Conservation (phyloP, 768 basidiomycete species). For the Pleurotus salmoneostramineus region DNA sequence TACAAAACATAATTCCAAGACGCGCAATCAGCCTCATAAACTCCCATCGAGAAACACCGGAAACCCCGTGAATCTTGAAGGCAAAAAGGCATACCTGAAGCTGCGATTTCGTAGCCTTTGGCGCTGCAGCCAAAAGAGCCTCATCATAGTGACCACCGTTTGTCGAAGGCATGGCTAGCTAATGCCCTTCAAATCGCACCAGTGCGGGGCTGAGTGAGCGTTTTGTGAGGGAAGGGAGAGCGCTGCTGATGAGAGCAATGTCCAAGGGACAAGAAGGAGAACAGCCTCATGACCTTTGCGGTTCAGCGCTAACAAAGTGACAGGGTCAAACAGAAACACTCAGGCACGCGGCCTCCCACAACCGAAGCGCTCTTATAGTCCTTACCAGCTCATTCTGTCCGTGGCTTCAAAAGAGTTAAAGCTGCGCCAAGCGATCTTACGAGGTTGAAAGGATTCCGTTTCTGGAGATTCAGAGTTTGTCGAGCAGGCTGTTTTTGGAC, state of each 20-base stretch:
- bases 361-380: too few species aligned
- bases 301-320: conserved; percentile 2
- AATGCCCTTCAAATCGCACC: neutral
- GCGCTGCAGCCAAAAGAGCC: conserved; percentile 32
- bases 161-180: conserved; percentile 15
- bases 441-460: too few species aligned
- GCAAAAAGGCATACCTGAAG: conserved; percentile 26
- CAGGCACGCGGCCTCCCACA: too few species aligned
- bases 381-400: too few species aligned
- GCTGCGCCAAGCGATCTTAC: too few species aligned
- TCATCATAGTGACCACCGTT: conserved; percentile 28
- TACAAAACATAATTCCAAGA: conserved; percentile 15
- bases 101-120: conserved; percentile 37
- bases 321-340: conserved; percentile 1
- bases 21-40: neutral
- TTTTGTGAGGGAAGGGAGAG: neutral
- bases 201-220: neutral
- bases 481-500: too few species aligned
- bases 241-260: neutral
- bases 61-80: neutral
- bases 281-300: conserved; percentile 5
- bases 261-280: conserved; percentile 3
- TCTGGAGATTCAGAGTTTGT: too few species aligned
- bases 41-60: neutral
- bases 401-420: too few species aligned